These are phyloP conservation scores for Saccharomyces uvarum DNA, from an alignment of 1,139 yeast genomes.

Conservation along the genomic window DNA sequence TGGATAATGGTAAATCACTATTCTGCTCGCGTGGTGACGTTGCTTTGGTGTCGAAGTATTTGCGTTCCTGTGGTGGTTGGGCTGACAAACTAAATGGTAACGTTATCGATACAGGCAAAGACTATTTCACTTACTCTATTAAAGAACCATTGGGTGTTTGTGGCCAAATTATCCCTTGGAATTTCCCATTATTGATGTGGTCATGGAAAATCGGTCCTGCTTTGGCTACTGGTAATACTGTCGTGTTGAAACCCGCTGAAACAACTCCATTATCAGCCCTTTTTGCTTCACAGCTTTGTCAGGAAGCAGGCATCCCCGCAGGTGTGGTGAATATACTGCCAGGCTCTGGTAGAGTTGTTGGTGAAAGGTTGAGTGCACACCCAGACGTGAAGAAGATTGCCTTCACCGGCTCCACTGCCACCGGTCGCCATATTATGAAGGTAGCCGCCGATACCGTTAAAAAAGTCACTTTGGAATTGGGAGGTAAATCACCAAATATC, in stretches of 20 bases:
- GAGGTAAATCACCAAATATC: conserved; percentile 61
- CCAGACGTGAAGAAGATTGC: conserved; percentile 66
- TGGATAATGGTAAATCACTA: conserved; percentile 70
- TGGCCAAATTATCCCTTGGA: conserved; percentile 84
- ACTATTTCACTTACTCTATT: conserved; percentile 44
- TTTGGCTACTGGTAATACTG: conserved; percentile 73
- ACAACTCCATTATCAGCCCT: conserved; percentile 76
- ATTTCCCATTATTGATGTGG: conserved; percentile 73
- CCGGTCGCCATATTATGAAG: conserved; percentile 67
- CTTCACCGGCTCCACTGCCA: conserved; percentile 80
- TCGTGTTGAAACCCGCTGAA: conserved; percentile 75
- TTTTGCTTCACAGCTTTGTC: conserved; percentile 50
- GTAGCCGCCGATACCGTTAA: conserved; percentile 62
- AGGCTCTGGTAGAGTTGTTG: conserved; percentile 58
- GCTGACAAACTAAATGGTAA: conserved; percentile 64
- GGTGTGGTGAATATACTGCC: conserved; percentile 73
- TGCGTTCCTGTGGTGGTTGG: conserved; percentile 71
- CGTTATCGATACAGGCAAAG: conserved; percentile 50
- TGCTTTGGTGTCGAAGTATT: conserved; percentile 46
- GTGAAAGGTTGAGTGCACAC: conserved; percentile 52
- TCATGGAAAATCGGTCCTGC: conserved; percentile 83
- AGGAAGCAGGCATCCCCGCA: conserved; percentile 71
- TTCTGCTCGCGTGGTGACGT: conserved; percentile 49
- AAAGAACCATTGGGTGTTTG: conserved; percentile 70
- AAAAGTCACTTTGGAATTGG: conserved; percentile 66